Evolutionary conservation across 148 eudicot genomes (phyloP).

Genomic region (Silene conica): DNA sequence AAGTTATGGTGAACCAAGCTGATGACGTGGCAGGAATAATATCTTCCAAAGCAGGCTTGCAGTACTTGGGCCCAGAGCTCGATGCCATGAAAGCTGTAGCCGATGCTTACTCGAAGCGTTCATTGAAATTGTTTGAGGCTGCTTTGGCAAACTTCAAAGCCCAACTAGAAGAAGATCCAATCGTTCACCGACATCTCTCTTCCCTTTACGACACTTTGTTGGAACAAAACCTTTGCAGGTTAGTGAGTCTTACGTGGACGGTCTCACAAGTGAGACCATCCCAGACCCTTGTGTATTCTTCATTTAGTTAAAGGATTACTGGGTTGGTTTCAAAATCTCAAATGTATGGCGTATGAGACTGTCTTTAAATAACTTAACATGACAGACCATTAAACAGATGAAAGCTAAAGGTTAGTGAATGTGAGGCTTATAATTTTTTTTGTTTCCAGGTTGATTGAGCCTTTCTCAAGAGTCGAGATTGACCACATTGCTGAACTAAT

Average conservation of each 20-base stretch:
- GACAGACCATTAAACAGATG: no score
- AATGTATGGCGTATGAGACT: no score
- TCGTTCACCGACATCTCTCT: constrained; percentile 42
- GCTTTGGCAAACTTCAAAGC: constrained; percentile 34
- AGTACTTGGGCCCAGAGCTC: constrained; percentile 44
- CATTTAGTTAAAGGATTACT: no score
- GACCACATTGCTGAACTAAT: constrained; percentile 37
- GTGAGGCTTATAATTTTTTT: no score
- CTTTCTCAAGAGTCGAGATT: constrained; percentile 43
- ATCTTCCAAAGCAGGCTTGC: constrained; percentile 45
- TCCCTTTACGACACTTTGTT: constrained; percentile 39
- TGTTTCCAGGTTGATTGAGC: constrained; percentile 32
- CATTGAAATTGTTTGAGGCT: constrained; percentile 40
- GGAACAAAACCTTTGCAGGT: constrained; percentile 45
- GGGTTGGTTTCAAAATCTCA: no score
- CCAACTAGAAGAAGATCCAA: constrained; percentile 43
- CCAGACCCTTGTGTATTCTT: no score
- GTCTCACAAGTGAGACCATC: no score
- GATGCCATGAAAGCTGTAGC: constrained; percentile 51
- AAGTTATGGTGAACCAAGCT: constrained; percentile 51
- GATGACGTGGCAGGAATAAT: constrained; percentile 50
- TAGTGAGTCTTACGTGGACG: no score
- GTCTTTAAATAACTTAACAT: no score
- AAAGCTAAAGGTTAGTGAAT: no score
- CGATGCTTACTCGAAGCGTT: constrained; percentile 43